phyloP scores from a whole-genome alignment of 345 rosid species.

The Camelina laxa region DNA sequence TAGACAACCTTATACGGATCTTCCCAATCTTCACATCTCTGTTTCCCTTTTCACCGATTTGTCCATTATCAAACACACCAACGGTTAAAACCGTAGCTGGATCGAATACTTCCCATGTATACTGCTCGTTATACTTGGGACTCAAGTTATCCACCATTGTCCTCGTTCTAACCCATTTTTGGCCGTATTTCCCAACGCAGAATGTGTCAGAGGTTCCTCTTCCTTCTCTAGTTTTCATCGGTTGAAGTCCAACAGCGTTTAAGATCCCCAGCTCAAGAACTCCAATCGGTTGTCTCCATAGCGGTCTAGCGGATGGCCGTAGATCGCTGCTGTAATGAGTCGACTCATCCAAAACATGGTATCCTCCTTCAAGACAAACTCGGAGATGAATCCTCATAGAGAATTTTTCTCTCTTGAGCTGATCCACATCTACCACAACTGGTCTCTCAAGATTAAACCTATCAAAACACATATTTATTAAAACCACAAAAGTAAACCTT shows the following conservation, averaged over 20 bases:
- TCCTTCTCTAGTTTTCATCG: conserved; percentile 92
- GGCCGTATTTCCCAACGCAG: conserved; percentile 97
- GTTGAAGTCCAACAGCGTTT: conserved; percentile 84
- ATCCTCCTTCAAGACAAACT: conserved; percentile 96
- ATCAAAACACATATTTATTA: conserved; percentile 15
- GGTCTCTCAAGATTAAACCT: conserved; percentile 81
- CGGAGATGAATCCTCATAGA: conserved; percentile 87
- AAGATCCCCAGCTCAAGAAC: conserved; percentile 87
- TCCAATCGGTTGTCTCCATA: conserved; percentile 91
- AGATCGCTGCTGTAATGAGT: conserved; percentile 97
- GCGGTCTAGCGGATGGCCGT: conserved; percentile 88
- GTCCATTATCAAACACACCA: conserved; percentile 94
- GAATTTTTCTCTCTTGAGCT: conserved; percentile 84
- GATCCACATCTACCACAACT: conserved; percentile 74
- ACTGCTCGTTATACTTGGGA: conserved; percentile 95
- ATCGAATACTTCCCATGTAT: conserved; percentile 97
- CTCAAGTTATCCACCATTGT: conserved; percentile 80
- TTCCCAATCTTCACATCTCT: conserved; percentile 88
- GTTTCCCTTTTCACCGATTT: conserved; percentile 70
- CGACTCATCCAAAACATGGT: conserved; percentile 95
- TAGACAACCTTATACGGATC: conserved; percentile 89
- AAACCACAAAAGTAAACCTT: not conserved
- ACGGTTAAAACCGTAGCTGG: conserved; percentile 89
- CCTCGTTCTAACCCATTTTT: conserved; percentile 92
- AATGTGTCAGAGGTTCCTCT: conserved; percentile 90